Percentiles rank a stretch among this genome's conserved stretches.
phyloP scores from a whole-genome alignment of 768 basidiomycete genomes.

The Pholiota conissans region DNA sequence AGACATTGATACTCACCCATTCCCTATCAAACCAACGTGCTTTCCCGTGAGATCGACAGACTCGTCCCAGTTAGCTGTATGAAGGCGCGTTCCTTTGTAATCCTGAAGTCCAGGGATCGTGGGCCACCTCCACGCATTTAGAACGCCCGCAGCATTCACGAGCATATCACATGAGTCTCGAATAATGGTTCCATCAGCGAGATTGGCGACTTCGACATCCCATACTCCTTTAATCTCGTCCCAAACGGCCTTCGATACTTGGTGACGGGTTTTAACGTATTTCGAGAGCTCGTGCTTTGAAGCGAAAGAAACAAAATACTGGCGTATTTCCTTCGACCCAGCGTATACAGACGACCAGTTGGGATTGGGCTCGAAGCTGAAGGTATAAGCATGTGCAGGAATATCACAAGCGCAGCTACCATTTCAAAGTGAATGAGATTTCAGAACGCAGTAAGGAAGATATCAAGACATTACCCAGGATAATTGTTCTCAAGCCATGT shows the following conservation, averaged over 20 bases:
- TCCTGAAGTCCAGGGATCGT: slow-evolving; percentile 17
- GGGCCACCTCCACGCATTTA: slow-evolving; percentile 41
- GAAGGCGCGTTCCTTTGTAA: slow-evolving; percentile 19
- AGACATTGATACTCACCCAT: slow-evolving; percentile 20
- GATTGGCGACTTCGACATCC: slow-evolving; percentile 26
- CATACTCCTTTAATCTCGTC: slow-evolving; percentile 23
- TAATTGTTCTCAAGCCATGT: slow-evolving; percentile 38
- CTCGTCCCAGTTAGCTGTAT: slow-evolving; percentile 21
- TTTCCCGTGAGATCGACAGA: slow-evolving; percentile 18
- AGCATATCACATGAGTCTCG: slow-evolving; percentile 31
- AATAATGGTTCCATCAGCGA: slow-evolving; percentile 13
- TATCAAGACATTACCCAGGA: slow-evolving; percentile 25
- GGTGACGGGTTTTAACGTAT: slow-evolving; percentile 29
- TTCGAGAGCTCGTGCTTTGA: slow-evolving; percentile 29
- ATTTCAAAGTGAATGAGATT: not conserved
- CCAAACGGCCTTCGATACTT: slow-evolving; percentile 28
- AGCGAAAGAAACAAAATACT: slow-evolving; percentile 27
- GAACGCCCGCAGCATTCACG: slow-evolving; percentile 31
- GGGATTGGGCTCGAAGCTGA: slow-evolving; percentile 29
- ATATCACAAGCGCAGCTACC: slow-evolving; percentile 31
- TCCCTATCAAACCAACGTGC: slow-evolving; percentile 19
- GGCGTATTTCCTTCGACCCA: slow-evolving; percentile 26
- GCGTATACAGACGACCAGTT: slow-evolving; percentile 32
- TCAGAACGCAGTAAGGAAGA: not conserved
- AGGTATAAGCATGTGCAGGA: slow-evolving; percentile 29